Base-by-base conservation (phyloP, 306 rosid genomes). In the Lotus japonicus region DNA sequence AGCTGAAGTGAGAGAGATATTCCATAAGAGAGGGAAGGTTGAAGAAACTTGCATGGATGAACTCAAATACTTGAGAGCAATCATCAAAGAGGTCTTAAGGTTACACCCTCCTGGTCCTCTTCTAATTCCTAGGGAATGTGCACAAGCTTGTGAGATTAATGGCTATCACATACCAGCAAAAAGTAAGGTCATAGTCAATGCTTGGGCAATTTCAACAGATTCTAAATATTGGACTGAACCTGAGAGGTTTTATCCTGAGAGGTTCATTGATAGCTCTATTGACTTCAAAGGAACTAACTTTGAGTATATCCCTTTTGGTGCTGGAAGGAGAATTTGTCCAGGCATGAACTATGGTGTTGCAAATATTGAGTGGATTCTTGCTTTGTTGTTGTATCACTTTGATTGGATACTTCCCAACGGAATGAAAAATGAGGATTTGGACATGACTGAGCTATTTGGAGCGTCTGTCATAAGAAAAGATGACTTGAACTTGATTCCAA, bases 161-260 rank as follows among this genome's bases (percentile, higher is more conserved):
- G 86, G 84, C 0, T 79, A 68, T 66, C 10, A 58, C 2, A 72
- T 79, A 68, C 89, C 86, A 4, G 3, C 1, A 2, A 61, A 64
- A 55, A 63, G 74, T 14, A 79, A 45, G 56, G 63, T 76, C 4
- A 7, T 76, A 5, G 2, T 76, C 9, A 76, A 76, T 68, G 75
- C 70, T 51, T 76, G 80, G 80, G 85, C 81, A 1, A 38, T 84
- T 13, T 80, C 70, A 41, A 84, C 78, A 72, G 81, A 81, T 41
- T 74, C 82, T 17, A 26, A 55, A 2, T 1, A 21, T 7, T 80
- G 84, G 79, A 9, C 0, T 16, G 75, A 71, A 0, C 11, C 81
- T 0, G 70, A 64, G 12, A 63, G 39, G 38, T 77, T 77, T 65
- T 41, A 51, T 9, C 82, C 82, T 2, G 82, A 77, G 14, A 71